phyloP scores from a whole-genome alignment of 345 rosid genomes.

The Gossypium mustelinum region DNA sequence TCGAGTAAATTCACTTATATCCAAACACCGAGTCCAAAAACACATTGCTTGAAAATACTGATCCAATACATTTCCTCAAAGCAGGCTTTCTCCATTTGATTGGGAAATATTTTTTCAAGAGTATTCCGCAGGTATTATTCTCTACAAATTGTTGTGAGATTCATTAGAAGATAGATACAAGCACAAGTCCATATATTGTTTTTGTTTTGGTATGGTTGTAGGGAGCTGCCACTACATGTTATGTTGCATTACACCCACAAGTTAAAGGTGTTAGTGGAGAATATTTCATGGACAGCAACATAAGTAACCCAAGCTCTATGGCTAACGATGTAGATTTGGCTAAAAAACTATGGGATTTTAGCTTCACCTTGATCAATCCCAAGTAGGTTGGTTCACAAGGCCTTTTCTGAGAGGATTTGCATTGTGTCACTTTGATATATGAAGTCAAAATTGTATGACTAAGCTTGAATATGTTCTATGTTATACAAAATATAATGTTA shows the following conservation, averaged over 20 bases:
- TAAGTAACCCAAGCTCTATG: slow-evolving; percentile 34
- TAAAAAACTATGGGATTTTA: slow-evolving; percentile 67
- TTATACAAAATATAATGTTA: neutral
- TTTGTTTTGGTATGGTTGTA: slow-evolving; percentile 17
- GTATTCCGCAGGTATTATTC: slow-evolving; percentile 51
- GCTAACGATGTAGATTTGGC: slow-evolving; percentile 50
- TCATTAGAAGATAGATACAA: neutral
- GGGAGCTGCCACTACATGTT: slow-evolving; percentile 84
- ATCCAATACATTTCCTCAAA: slow-evolving; percentile 1
- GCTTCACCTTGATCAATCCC: slow-evolving; percentile 34
- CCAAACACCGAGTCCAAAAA: too few relatives aligned
- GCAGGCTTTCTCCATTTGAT: slow-evolving; percentile 39
- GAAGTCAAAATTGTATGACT: neutral
- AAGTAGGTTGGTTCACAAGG: too few relatives aligned
- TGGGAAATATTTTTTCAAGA: slow-evolving; percentile 47
- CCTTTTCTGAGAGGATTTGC: too few relatives aligned
- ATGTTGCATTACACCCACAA: slow-evolving; percentile 67
- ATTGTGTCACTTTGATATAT: neutral
- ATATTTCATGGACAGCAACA: slow-evolving; percentile 54
- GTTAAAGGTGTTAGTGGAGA: slow-evolving; percentile 60
- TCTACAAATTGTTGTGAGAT: neutral
- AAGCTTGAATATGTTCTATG: neutral
- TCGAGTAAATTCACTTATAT: too few relatives aligned
- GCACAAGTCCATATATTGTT: neutral
- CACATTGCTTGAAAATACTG: neutral